Conservation (phyloP, 192 early-diverging fungal genomes). For the Backusella mclennaniae region DNA sequence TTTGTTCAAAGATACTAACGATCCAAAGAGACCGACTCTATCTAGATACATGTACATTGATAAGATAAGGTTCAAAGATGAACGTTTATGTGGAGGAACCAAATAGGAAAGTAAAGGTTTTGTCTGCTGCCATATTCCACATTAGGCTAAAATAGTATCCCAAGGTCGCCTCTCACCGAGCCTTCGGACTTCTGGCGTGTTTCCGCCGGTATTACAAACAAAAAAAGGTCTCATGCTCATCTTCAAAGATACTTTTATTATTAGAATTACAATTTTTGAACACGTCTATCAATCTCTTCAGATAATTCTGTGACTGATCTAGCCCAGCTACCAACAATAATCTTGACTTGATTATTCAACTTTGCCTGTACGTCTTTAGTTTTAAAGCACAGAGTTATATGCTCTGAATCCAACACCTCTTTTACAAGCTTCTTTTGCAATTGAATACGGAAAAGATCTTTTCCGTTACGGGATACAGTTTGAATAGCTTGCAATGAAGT, state of each 20-base stretch:
- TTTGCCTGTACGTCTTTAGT: constrained; percentile 11
- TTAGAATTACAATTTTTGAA: constrained; percentile 26
- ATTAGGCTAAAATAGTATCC: background rate
- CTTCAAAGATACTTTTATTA: background rate
- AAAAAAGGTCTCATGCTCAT: background rate
- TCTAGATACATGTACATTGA: background rate
- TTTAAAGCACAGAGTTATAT: background rate
- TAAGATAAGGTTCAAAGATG: too few relatives aligned
- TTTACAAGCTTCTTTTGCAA: constrained; percentile 26
- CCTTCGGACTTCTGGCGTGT: background rate
- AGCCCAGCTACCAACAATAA: constrained; percentile 21
- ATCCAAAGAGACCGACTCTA: background rate
- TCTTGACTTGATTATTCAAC: constrained; percentile 18
- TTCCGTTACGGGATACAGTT: constrained; percentile 6
- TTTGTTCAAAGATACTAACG: background rate
- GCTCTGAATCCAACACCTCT: background rate
- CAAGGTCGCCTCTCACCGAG: background rate
- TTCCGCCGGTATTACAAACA: background rate
- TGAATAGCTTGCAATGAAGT: constrained; percentile 16
- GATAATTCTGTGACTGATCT: constrained; percentile 7
- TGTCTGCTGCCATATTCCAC: background rate
- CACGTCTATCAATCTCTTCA: constrained; percentile 28
- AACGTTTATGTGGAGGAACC: too few relatives aligned
- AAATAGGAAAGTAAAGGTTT: background rate
- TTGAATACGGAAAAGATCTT: constrained; percentile 23